Evolutionary conservation across 345 rosid genomes (phyloP).

Genomic region (Combretum micranthum): DNA sequence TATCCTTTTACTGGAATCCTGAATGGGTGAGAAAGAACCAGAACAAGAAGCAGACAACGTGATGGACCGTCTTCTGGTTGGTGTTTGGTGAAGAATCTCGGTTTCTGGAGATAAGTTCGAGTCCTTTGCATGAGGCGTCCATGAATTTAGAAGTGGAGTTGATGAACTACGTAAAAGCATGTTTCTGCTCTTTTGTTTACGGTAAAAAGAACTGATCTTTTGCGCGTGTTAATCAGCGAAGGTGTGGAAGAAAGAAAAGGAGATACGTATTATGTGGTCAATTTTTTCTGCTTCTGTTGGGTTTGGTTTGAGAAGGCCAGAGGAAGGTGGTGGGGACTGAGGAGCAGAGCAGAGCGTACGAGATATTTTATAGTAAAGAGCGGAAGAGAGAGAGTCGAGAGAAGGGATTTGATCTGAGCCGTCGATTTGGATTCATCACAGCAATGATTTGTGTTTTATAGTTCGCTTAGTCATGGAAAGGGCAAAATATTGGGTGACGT

Average conservation of each 20-base stretch:
- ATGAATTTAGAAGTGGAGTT: conserved; percentile 58
- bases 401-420: conserved; percentile 18
- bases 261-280: no score
- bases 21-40: conserved; percentile 21
- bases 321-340: background rate
- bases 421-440: conserved; percentile 9
- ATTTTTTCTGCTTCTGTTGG: no score
- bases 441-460: no score
- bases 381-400: background rate
- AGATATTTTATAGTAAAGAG: conserved; percentile 13
- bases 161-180: conserved; percentile 83
- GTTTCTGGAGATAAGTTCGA: conserved; percentile 25
- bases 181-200: background rate
- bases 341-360: background rate
- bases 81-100: conserved; percentile 25
- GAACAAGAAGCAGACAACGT: conserved; percentile 29
- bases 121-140: conserved; percentile 43
- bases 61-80: conserved; percentile 23
- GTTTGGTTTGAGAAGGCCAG: background rate
- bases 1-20: conserved; percentile 26
- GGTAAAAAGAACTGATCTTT: no score
- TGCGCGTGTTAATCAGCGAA: background rate
- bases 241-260: background rate
- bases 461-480: no score
- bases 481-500: no score